Evolutionary conservation across 345 rosid species (phyloP).

Genomic region (Salix exigua): DNA sequence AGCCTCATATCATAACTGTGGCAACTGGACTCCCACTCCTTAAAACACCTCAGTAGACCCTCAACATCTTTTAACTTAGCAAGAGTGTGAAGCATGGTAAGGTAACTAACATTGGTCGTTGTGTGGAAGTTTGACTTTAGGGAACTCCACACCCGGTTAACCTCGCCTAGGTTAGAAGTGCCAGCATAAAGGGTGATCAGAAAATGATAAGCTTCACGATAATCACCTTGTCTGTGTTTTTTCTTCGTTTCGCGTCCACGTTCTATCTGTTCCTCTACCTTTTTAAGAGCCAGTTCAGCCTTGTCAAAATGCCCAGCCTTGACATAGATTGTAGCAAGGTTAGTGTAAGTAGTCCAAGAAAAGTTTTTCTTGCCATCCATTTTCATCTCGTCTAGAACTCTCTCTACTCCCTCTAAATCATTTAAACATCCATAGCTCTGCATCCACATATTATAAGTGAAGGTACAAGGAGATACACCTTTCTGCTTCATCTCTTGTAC

Average conservation of each 20-base stretch:
- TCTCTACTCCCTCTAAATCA: constrained; percentile 49
- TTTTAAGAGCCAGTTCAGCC: constrained; percentile 58
- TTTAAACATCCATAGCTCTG: constrained; percentile 47
- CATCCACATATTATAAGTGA: constrained; percentile 49
- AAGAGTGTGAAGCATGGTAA: constrained; percentile 54
- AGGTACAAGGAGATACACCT: constrained; percentile 25
- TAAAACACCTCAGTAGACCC: constrained; percentile 44
- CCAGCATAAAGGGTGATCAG: constrained; percentile 61
- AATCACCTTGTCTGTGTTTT: background rate
- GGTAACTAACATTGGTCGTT: constrained; percentile 50
- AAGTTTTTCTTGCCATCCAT: constrained; percentile 24
- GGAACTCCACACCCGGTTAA: constrained; percentile 53
- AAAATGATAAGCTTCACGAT: constrained; percentile 63
- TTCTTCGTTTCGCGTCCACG: background rate
- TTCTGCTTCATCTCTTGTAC: constrained; percentile 54
- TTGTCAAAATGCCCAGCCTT: constrained; percentile 58
- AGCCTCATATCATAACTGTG: constrained; percentile 56
- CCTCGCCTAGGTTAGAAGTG: constrained; percentile 48
- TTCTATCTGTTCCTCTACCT: constrained; percentile 49
- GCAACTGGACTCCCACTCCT: constrained; percentile 66
- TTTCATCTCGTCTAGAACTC: constrained; percentile 44
- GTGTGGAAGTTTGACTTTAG: constrained; percentile 40
- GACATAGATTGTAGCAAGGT: constrained; percentile 57
- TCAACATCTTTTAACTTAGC: constrained; percentile 52
- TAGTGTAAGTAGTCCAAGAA: constrained; percentile 50